Base-by-base conservation (phyloP, 768 basidiomycete species). In the Clavulina sp. region DNA sequence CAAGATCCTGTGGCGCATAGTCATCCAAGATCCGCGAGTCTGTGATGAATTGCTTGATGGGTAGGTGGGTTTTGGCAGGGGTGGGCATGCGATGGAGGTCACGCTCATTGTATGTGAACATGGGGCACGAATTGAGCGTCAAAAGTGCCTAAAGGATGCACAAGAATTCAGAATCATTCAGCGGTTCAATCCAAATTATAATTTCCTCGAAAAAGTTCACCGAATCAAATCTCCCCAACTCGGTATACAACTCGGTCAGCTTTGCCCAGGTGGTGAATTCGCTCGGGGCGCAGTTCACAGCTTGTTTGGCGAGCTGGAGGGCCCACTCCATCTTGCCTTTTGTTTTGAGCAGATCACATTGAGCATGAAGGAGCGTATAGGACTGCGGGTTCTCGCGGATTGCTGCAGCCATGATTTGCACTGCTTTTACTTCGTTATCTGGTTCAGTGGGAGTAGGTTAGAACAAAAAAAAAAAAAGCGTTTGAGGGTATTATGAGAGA, bases 261-360 rank as follows among this genome's bases (percentile, higher is more conserved):
- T 95, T 97, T 61, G 96, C 91, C 92, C 95, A 99, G 0, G 93
- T 97, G 19, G 95, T 85, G 57, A 99, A 97, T 64, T 99, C 95
- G 69, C 86, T 91, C 4, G 95, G 95, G 0, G 95, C 95, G 58
- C 91, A 93, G 58, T 96, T 96, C 62, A 97, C 95, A 0, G 95
- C 95, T 61, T 96, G 87, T 56, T 77, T 76, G 0, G 93, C 93
- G 33, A 99, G 69, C 61, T 87, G 83, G 52, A 92, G 72, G 0
- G 92, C 92, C 87, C 88, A 96, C 29, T 84, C 84, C 33, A 70
- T 63, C 60, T 81, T 81, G 47, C 81, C 82, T 61, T 96, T 96
- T 0, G 77, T 77, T 0, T 86, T 77, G 30, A 99, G 70, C 62
- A 96, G 92, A 62, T 96, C 92, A 61, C 86, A 88, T 64, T 99